phyloP scores from a whole-genome alignment of 352 stramenopile genomes.

The Phytophthora multivora region DNA sequence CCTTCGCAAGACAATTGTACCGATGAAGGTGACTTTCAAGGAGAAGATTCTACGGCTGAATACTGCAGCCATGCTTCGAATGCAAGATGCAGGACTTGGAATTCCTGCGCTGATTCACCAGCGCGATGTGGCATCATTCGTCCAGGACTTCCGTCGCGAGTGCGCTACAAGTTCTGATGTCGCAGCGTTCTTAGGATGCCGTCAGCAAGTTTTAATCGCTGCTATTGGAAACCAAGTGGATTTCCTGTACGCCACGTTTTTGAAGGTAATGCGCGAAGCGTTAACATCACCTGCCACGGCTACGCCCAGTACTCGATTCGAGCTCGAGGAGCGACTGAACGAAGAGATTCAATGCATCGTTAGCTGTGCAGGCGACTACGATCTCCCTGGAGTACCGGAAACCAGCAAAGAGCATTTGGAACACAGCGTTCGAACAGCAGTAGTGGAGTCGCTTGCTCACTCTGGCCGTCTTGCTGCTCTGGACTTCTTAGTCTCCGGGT shows the following conservation, averaged over 20 bases:
- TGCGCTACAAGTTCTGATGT: constrained; percentile 29
- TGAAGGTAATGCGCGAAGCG: constrained; percentile 40
- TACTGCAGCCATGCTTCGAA: constrained; percentile 48
- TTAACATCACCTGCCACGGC: constrained; percentile 30
- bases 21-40: constrained; percentile 56
- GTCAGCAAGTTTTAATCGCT: constrained; percentile 40
- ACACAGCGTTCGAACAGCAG: constrained; percentile 37
- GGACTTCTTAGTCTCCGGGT: constrained; percentile 64
- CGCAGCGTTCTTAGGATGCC: constrained; percentile 50
- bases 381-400: constrained; percentile 43
- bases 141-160: constrained; percentile 52
- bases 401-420: constrained; percentile 48
- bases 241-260: constrained; percentile 49
- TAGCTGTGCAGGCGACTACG: constrained; percentile 38
- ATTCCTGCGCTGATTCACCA: constrained; percentile 64
- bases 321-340: constrained; percentile 60
- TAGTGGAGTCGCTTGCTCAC: constrained; percentile 56
- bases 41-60: constrained; percentile 63
- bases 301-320: constrained; percentile 19
- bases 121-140: constrained; percentile 50
- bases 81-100: constrained; percentile 59
- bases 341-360: constrained; percentile 56
- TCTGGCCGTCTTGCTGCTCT: constrained; percentile 51
- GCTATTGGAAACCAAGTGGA: constrained; percentile 51
- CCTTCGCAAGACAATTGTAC: constrained; percentile 51